Conservation (phyloP, 192 early-diverging fungal species). For the Geosiphon pyriformis region DNA sequence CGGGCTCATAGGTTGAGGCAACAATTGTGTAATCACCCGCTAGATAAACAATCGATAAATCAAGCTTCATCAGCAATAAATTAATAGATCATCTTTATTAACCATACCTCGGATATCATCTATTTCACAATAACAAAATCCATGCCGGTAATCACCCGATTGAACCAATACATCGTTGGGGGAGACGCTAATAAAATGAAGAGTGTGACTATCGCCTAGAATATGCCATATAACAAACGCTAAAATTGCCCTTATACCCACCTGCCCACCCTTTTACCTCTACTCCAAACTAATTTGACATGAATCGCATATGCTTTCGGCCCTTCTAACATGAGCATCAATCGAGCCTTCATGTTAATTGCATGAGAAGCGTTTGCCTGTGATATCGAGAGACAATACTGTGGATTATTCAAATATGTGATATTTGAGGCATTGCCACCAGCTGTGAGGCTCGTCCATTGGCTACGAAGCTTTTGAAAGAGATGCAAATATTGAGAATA, state of each 20-base stretch:
- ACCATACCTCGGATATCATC: slow-evolving; percentile 49
- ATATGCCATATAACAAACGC: no score
- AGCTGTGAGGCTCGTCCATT: slow-evolving; percentile 71
- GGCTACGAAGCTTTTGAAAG: slow-evolving; percentile 43
- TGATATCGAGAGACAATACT: slow-evolving; percentile 61
- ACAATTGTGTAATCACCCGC: slow-evolving; percentile 76
- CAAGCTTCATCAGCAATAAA: neutral
- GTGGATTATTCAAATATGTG: slow-evolving; percentile 73
- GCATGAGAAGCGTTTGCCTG: slow-evolving; percentile 30
- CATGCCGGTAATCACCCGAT: slow-evolving; percentile 71
- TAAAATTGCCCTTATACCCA: no score
- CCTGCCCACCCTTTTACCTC: slow-evolving; percentile 65
- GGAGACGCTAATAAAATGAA: slow-evolving; percentile 33
- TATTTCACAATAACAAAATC: slow-evolving; percentile 69
- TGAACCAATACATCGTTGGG: slow-evolving; percentile 58
- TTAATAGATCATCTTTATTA: neutral
- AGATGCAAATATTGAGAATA: slow-evolving; percentile 1
- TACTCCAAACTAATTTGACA: slow-evolving; percentile 59
- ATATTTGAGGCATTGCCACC: slow-evolving; percentile 71
- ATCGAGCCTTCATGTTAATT: slow-evolving; percentile 1
- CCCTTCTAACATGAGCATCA: slow-evolving; percentile 62
- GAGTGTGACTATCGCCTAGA: no score
- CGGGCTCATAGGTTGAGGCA: slow-evolving; percentile 73
- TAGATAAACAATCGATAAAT: slow-evolving; percentile 14
- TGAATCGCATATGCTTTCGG: slow-evolving; percentile 60